Percentiles rank a stretch among this genome's conserved stretches.
phyloP scores from a whole-genome alignment of 1,284 basidiomycete genomes.

The Fomitiporia mediterranea region DNA sequence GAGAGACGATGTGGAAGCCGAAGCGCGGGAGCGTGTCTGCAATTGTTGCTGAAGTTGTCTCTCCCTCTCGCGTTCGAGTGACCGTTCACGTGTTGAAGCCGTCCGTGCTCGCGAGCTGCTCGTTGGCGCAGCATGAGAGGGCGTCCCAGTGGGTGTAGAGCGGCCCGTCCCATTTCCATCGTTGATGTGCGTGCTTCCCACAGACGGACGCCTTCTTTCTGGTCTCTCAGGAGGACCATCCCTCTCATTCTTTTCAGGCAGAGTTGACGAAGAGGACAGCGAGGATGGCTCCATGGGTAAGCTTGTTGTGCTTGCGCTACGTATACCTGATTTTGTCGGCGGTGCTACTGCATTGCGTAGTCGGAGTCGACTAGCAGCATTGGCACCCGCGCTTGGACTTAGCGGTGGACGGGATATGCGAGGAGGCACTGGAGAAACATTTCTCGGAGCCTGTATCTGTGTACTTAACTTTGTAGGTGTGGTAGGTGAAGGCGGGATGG shows the following conservation, averaged over 20 bases:
- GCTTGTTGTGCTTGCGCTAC: conserved; percentile 10
- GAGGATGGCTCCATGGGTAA: conserved; percentile 6
- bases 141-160: conserved; percentile 7
- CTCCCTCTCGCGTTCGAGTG: conserved; percentile 10
- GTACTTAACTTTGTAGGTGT: neutral
- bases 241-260: neutral
- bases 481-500: neutral
- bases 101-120: conserved; percentile 8
- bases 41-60: neutral
- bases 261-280: neutral
- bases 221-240: conserved; percentile 10
- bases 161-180: conserved; percentile 4
- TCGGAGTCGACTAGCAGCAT: conserved; percentile 9
- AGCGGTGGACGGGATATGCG: conserved; percentile 13
- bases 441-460: neutral
- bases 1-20: conserved; percentile 8
- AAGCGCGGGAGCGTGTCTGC: conserved; percentile 13
- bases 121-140: conserved; percentile 12
- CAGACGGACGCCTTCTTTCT: conserved; percentile 11
- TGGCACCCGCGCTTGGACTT: conserved; percentile 12
- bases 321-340: neutral
- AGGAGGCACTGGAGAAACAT: neutral
- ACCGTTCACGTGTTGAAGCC: conserved; percentile 1
- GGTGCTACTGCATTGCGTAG: neutral
- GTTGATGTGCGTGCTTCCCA: neutral